Percentiles rank a stretch among this genome's conserved stretches.
These are phyloP conservation scores for Cryphonectria parasitica DNA, from an alignment of 2,329 filamentous ascomycete genomes.

Conservation along the genomic window DNA sequence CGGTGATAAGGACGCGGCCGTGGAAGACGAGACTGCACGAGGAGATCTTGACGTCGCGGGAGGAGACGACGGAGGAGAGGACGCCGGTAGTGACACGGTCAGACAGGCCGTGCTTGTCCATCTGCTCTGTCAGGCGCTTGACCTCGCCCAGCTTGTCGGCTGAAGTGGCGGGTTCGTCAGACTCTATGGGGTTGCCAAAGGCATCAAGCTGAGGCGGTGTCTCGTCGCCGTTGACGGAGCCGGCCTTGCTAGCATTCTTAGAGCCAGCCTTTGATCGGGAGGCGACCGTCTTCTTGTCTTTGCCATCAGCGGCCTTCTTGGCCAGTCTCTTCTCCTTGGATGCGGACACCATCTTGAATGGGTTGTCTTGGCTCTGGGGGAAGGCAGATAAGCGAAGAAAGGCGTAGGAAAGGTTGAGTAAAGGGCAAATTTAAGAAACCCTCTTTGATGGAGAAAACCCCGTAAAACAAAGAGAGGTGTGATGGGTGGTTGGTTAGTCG, in stretches of 20 bases:
- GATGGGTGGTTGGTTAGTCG: neutral
- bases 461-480: neutral
- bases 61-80: slow-evolving; percentile 79
- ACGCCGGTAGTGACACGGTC: slow-evolving; percentile 99
- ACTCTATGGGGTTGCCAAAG: slow-evolving; percentile 58
- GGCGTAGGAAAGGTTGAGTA: neutral
- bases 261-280: slow-evolving; percentile 69
- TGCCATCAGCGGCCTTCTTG: slow-evolving; percentile 73
- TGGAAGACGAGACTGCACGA: slow-evolving; percentile 95
- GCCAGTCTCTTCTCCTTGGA: slow-evolving; percentile 74
- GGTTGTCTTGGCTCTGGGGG: slow-evolving; percentile 3
- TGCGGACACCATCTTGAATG: slow-evolving; percentile 66
- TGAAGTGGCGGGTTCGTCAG: slow-evolving; percentile 70
- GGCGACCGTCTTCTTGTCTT: slow-evolving; percentile 77
- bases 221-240: slow-evolving; percentile 73
- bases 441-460: neutral
- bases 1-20: slow-evolving; percentile 92
- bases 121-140: slow-evolving; percentile 85
- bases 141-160: slow-evolving; percentile 78
- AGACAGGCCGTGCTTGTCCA: slow-evolving; percentile 94
- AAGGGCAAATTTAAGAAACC: neutral
- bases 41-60: slow-evolving; percentile 96
- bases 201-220: slow-evolving; percentile 55
- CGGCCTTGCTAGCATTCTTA: slow-evolving; percentile 65
- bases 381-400: neutral